Percentiles rank a stretch among this genome's conserved stretches.
Conservation (phyloP, 78 protist species). For the Creolimax fragrantissima region DNA sequence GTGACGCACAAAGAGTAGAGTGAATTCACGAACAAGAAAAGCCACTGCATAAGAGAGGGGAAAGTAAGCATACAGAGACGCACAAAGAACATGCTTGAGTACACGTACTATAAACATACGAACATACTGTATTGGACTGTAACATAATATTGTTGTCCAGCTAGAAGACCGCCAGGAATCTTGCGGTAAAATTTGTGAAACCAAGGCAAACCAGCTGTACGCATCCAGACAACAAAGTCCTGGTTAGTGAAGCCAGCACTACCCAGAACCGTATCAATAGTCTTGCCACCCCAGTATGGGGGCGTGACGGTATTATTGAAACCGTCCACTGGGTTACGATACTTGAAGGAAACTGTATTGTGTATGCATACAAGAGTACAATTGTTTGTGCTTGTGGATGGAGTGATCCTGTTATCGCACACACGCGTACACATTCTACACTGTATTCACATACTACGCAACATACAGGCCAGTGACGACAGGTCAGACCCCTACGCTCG, state of each 20-base stretch:
- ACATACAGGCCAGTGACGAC: too few species aligned
- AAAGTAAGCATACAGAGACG: too few species aligned
- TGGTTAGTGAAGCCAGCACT: slow-evolving; percentile 49
- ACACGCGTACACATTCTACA: too few species aligned
- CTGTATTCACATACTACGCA: too few species aligned
- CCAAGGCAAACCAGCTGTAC: slow-evolving; percentile 84
- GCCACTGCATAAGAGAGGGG: too few species aligned
- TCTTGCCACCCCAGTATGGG: background rate
- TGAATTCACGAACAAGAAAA: too few species aligned
- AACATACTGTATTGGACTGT: background rate
- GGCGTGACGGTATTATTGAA: background rate
- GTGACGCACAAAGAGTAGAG: too few species aligned
- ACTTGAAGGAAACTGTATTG: background rate
- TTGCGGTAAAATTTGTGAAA: slow-evolving; percentile 82
- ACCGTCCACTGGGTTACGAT: background rate
- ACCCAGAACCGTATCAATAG: background rate
- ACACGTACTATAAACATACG: background rate
- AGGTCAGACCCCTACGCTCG: too few species aligned
- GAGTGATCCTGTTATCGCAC: too few species aligned
- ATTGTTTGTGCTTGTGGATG: too few species aligned
- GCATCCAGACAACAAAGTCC: slow-evolving; percentile 93
- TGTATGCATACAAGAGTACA: too few species aligned
- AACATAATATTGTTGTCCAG: slow-evolving; percentile 26
- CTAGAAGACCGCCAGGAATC: slow-evolving; percentile 35
- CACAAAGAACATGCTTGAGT: too few species aligned